Evolutionary conservation across 345 rosid genomes (phyloP).

Genomic region (Salix koriyanagi): DNA sequence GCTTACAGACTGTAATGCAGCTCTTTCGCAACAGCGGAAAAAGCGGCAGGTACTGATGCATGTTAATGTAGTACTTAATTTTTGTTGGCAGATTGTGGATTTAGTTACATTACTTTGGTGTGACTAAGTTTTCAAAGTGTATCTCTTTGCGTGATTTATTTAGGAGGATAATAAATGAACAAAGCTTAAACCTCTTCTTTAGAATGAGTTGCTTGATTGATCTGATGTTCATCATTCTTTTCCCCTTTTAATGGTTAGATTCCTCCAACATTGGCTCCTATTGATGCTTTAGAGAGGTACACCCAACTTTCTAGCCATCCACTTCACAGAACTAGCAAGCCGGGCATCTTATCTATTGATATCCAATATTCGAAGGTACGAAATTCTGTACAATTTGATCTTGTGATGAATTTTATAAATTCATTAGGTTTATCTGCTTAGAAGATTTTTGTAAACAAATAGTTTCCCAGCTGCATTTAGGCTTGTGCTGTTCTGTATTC

Average conservation of each 20-base stretch:
- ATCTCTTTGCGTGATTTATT: background rate
- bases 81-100: background rate
- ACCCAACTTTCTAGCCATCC: slow-evolving; percentile 96
- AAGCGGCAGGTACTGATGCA: slow-evolving; percentile 36
- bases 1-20: slow-evolving; percentile 78
- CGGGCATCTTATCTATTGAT: slow-evolving; percentile 73
- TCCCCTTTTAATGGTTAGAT: slow-evolving; percentile 35
- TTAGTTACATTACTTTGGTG: background rate
- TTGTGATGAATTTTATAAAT: background rate
- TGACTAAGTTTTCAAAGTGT: background rate
- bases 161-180: background rate
- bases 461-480: background rate
- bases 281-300: slow-evolving; percentile 68
- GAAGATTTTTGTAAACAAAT: background rate
- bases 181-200: background rate
- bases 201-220: background rate
- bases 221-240: background rate
- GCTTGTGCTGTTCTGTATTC: background rate
- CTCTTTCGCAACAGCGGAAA: slow-evolving; percentile 89
- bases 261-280: slow-evolving; percentile 62
- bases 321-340: slow-evolving; percentile 81
- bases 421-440: background rate
- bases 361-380: slow-evolving; percentile 66
- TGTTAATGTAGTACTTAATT: background rate
- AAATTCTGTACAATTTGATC: background rate